A percentile compares a stretch with the other conserved stretches of the same genome.
Evolutionary conservation across 1,284 basidiomycete genomes (phyloP).

Genomic region (Kwoniella shivajii): DNA sequence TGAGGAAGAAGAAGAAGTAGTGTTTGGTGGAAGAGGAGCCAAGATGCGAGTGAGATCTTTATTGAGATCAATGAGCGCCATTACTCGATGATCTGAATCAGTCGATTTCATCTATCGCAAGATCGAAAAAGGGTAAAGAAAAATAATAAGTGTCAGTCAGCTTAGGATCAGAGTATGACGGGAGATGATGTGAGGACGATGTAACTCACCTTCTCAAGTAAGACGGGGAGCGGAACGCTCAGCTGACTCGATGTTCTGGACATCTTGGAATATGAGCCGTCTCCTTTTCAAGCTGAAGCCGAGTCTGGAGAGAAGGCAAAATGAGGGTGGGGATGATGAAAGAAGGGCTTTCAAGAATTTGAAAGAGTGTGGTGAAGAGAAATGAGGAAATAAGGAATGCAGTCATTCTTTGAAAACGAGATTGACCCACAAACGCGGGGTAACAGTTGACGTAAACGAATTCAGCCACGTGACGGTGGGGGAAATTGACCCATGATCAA

Average conservation of each 20-base stretch:
- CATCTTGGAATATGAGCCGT: conserved; percentile 7
- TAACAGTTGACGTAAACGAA: conserved; percentile 1
- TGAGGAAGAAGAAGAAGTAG: conserved; percentile 59
- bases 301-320: background rate
- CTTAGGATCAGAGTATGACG: background rate
- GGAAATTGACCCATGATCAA: background rate
- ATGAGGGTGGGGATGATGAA: background rate
- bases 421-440: background rate
- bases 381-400: background rate
- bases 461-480: background rate
- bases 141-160: conserved; percentile 3
- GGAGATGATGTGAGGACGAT: background rate
- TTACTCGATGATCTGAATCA: conserved; percentile 63
- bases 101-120: conserved; percentile 49
- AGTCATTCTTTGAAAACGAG: background rate
- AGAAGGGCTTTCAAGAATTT: background rate
- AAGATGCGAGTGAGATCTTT: conserved; percentile 75
- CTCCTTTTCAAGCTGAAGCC: background rate
- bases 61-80: conserved; percentile 91
- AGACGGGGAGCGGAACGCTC: conserved; percentile 14
- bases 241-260: conserved; percentile 7
- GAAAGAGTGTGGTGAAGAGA: background rate
- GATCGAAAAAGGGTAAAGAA: background rate
- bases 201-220: conserved; percentile 31
- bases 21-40: conserved; percentile 32